These are phyloP conservation scores for Beauveria australis DNA, from an alignment of 2,329 filamentous ascomycete species.

Conservation along the genomic window DNA sequence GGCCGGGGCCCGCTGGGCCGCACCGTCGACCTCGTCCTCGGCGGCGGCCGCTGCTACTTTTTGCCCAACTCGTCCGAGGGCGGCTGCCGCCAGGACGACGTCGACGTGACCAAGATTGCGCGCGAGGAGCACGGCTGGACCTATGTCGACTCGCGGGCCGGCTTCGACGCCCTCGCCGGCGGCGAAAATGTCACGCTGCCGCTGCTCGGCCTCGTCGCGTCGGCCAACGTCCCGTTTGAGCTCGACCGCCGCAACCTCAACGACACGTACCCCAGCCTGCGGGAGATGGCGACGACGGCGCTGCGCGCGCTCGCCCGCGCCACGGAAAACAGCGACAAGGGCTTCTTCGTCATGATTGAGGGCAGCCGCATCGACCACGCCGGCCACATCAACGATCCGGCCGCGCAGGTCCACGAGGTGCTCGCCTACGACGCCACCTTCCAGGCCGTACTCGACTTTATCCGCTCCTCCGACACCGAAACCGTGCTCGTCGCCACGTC, in stretches of 20 bases:
- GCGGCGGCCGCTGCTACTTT: constrained; percentile 90
- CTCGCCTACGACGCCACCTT: constrained; percentile 91
- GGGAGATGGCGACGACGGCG: constrained; percentile 83
- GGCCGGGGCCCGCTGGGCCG: constrained; percentile 80
- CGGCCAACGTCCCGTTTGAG: constrained; percentile 81
- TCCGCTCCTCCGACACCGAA: constrained; percentile 63
- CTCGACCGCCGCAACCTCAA: constrained; percentile 76
- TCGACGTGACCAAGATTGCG: constrained; percentile 67
- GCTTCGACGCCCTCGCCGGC: constrained; percentile 65
- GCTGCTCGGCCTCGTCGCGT: constrained; percentile 76
- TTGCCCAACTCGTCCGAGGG: constrained; percentile 69
- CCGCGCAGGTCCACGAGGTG: constrained; percentile 81
- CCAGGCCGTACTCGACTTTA: constrained; percentile 72
- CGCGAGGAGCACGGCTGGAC: constrained; percentile 69
- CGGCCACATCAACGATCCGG: constrained; percentile 76
- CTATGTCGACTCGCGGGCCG: constrained; percentile 63
- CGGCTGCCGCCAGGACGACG: constrained; percentile 73
- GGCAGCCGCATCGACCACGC: constrained; percentile 94
- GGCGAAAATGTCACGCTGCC: constrained; percentile 68
- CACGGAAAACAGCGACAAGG: constrained; percentile 75
- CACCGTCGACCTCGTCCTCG: constrained; percentile 85
- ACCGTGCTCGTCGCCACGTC: constrained; percentile 83
- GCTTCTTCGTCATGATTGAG: constrained; percentile 98
- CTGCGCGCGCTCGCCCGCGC: constrained; percentile 71
- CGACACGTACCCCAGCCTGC: constrained; percentile 76